phyloP scores from a whole-genome alignment of 2,329 filamentous ascomycete genomes.

The Malbranchea cinnamomea region DNA sequence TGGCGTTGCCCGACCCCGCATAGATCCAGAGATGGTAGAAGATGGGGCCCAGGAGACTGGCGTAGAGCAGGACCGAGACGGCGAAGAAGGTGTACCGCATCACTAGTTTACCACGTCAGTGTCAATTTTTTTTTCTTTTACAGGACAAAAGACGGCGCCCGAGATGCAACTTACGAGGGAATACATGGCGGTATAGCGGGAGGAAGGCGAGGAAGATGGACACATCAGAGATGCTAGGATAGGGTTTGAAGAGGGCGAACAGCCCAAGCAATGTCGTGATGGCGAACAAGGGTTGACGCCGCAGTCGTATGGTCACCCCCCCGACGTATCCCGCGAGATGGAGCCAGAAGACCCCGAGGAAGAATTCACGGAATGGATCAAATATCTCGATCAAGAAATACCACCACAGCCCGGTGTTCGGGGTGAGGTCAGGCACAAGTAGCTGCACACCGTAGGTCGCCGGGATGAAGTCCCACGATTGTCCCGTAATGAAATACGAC shows the following conservation, averaged over 20 bases:
- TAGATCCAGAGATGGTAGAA: conserved; percentile 99
- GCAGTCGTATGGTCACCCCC: conserved; percentile 67
- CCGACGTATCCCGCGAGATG: conserved; percentile 83
- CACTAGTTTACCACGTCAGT: conserved; percentile 39
- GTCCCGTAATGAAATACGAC: conserved; percentile 57
- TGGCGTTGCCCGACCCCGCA: conserved; percentile 91
- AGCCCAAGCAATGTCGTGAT: conserved; percentile 74
- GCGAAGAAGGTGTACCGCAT: conserved; percentile 90
- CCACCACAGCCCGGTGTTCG: conserved; percentile 96
- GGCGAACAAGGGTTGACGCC: conserved; percentile 73
- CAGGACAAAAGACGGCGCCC: no score
- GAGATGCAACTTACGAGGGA: conserved; percentile 46
- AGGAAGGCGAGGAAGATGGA: conserved; percentile 72
- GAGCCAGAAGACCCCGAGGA: conserved; percentile 95
- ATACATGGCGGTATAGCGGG: conserved; percentile 78
- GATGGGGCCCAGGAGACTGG: conserved; percentile 74
- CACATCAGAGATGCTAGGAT: conserved; percentile 82
- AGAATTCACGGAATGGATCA: conserved; percentile 92
- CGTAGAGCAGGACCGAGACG: conserved; percentile 69
- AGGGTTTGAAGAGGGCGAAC: conserved; percentile 92
- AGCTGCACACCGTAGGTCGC: conserved; percentile 91
- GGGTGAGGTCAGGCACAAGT: conserved; percentile 78
- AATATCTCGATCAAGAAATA: conserved; percentile 99
- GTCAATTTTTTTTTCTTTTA: no score
- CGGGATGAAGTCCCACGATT: conserved; percentile 73